These are phyloP conservation scores for Ochetophila trinervis DNA, from an alignment of 306 rosid genomes.

Conservation along the genomic window DNA sequence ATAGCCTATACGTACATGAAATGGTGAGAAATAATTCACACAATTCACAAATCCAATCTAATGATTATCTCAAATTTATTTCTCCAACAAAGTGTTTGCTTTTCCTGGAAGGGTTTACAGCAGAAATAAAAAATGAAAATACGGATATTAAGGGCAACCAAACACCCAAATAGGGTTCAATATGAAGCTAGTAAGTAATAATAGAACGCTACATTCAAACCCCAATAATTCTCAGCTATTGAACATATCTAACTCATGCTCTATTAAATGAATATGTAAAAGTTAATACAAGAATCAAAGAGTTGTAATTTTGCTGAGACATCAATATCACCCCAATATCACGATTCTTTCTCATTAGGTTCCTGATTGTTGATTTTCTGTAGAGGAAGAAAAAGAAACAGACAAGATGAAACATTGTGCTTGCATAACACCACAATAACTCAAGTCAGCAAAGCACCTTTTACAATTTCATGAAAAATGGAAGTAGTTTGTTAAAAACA, in stretches of 20 bases:
- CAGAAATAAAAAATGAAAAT: neutral
- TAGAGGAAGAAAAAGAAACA: conserved; percentile 8
- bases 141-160: neutral
- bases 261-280: conserved; percentile 4
- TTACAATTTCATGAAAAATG: neutral
- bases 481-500: neutral
- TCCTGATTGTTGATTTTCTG: conserved; percentile 49
- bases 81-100: too few species aligned
- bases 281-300: neutral
- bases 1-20: too few species aligned
- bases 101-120: neutral
- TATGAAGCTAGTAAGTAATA: conserved; percentile 2
- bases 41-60: too few species aligned
- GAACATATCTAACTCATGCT: conserved; percentile 17
- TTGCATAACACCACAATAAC: neutral
- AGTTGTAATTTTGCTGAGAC: neutral
- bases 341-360: conserved; percentile 41
- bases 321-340: conserved; percentile 17
- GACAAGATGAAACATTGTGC: neutral
- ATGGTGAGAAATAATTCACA: too few species aligned
- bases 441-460: neutral
- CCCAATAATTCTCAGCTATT: conserved; percentile 11
- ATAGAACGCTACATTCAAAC: conserved; percentile 1
- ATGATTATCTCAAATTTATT: too few species aligned
- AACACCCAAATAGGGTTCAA: neutral